phyloP scores from a whole-genome alignment of 768 basidiomycete species.

The Mycena indigotica region DNA sequence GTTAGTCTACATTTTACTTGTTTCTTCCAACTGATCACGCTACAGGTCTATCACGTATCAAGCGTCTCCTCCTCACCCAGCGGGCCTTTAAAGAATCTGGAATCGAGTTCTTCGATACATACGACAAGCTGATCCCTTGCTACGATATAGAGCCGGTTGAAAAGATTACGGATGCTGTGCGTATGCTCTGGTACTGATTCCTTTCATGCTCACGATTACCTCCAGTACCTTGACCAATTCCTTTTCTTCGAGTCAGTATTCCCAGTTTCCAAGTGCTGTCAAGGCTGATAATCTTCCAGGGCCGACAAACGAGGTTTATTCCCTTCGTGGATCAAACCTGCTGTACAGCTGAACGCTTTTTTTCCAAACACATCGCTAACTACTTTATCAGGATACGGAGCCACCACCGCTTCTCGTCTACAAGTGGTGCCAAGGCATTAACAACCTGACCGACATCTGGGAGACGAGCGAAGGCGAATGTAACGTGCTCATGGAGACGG shows the following conservation, averaged over 20 bases:
- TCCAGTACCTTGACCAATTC: constrained; percentile 93
- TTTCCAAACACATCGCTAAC: constrained; percentile 3
- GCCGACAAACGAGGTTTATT: constrained; percentile 97
- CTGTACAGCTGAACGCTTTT: constrained; percentile 42
- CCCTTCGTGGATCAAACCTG: constrained; percentile 99
- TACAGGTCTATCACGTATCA: constrained; percentile 89
- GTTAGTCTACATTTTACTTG: constrained; percentile 39
- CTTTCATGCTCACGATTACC: constrained; percentile 19
- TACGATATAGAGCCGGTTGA: constrained; percentile 99
- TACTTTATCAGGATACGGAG: constrained; percentile 69
- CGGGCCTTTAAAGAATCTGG: constrained; percentile 98
- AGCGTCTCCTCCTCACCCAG: constrained; percentile 93
- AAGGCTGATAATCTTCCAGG: constrained; percentile 34
- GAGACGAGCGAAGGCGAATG: constrained; percentile 98
- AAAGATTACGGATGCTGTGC: constrained; percentile 97
- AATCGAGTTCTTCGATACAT: constrained; percentile 96
- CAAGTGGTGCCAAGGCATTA: constrained; percentile 99
- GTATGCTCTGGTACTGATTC: constrained; percentile 28
- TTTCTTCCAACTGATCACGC: constrained; percentile 2
- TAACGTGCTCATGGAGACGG: constrained; percentile 98
- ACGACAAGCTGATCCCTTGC: constrained; percentile 97
- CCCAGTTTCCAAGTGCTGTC: too few relatives aligned
- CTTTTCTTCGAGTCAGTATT: constrained; percentile 90
- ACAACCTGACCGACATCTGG: constrained; percentile 98
- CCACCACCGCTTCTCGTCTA: constrained; percentile 96